A percentile compares a stretch with the other conserved stretches of the same genome.
Conservation (phyloP, 345 rosid species). For the Arabis alpina region DNA sequence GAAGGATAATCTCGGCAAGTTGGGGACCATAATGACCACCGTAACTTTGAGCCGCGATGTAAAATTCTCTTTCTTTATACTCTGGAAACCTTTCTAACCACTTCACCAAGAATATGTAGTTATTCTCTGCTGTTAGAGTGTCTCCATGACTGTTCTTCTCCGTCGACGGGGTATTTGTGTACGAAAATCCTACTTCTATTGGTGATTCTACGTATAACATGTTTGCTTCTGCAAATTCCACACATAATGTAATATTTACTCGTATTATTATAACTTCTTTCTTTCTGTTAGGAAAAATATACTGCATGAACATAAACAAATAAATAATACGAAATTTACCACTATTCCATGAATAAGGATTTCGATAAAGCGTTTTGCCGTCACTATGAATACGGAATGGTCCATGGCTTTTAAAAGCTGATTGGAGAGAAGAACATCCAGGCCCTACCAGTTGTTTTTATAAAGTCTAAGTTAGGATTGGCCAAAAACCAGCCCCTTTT, state of each 20-base stretch:
- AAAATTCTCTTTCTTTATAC: constrained; percentile 50
- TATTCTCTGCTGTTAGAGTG: no score
- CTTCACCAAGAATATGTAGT: constrained; percentile 26
- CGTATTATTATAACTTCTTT: not conserved
- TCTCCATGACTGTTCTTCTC: no score
- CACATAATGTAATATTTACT: not conserved
- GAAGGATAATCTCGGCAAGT: no score
- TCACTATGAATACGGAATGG: constrained; percentile 64
- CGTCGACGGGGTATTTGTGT: no score
- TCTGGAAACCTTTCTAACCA: constrained; percentile 74
- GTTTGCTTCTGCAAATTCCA: constrained; percentile 48
- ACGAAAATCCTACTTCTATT: constrained; percentile 21
- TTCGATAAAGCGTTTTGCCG: constrained; percentile 54
- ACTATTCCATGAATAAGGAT: constrained; percentile 61
- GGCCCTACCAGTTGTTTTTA: constrained; percentile 50
- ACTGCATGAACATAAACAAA: not conserved
- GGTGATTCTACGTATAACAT: constrained; percentile 58
- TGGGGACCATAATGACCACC: constrained; percentile 54
- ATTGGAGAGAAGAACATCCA: constrained; percentile 61
- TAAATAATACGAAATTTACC: constrained; percentile 37
- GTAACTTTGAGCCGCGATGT: constrained; percentile 80
- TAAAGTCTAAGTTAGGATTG: no score
- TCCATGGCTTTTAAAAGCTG: constrained; percentile 62
- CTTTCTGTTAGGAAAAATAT: no score
- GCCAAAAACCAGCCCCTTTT: not conserved